Evolutionary conservation across 2,329 filamentous ascomycete species (phyloP).

Genomic region (Ascochyta koolunga): DNA sequence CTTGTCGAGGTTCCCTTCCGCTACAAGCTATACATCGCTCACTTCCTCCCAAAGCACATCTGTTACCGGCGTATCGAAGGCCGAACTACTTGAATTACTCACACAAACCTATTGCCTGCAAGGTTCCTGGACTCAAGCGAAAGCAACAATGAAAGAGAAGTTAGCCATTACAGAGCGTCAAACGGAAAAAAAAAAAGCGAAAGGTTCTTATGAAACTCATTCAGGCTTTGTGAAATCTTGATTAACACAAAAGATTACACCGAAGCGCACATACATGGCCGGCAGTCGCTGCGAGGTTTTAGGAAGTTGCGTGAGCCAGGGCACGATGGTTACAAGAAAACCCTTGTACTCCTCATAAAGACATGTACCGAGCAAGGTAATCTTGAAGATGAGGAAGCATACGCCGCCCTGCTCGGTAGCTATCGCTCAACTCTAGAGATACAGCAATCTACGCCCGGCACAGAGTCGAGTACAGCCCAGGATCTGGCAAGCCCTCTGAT

Average conservation of each 20-base stretch:
- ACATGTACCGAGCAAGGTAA: constrained; percentile 24
- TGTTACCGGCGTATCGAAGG: constrained; percentile 17
- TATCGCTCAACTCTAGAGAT: not conserved
- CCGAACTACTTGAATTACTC: constrained; percentile 19
- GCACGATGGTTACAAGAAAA: constrained; percentile 20
- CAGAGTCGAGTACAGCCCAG: not conserved
- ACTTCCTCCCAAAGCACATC: constrained; percentile 11
- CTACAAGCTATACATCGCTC: constrained; percentile 15
- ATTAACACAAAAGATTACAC: constrained; percentile 24
- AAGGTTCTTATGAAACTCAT: constrained; percentile 21
- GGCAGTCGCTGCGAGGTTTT: constrained; percentile 26
- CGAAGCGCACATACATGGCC: constrained; percentile 28
- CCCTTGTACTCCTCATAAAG: constrained; percentile 19
- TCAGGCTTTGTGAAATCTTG: constrained; percentile 22
- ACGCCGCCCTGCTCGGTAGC: constrained; percentile 20
- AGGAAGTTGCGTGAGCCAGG: constrained; percentile 22
- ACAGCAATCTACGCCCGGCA: not conserved
- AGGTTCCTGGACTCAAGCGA: constrained; percentile 21
- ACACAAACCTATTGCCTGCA: constrained; percentile 18
- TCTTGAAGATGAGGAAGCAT: constrained; percentile 30
- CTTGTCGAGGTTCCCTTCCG: constrained; percentile 16
- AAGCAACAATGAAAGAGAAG: constrained; percentile 25
- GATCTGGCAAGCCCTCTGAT: not conserved
- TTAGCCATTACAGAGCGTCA: constrained; percentile 25
- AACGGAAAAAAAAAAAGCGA: constrained; percentile 26